Conservation (phyloP, 345 rosid species). For the Streptanthus diversifolius region DNA sequence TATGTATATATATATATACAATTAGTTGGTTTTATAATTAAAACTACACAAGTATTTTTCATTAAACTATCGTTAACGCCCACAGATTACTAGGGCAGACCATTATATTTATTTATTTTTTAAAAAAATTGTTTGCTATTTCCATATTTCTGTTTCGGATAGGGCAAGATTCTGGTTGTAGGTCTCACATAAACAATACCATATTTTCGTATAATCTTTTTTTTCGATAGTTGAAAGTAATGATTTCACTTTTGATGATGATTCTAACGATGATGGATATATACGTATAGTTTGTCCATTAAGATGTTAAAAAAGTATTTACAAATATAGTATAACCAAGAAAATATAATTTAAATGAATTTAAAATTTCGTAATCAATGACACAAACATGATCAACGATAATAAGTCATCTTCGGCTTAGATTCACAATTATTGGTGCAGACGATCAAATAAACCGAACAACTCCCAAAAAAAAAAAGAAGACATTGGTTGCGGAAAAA, state of each 20-base stretch:
- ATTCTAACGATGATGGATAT: background rate
- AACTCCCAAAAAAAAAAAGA: background rate
- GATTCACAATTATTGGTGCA: background rate
- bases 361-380: background rate
- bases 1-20: slow-evolving; percentile 8
- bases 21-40: background rate
- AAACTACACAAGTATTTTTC: background rate
- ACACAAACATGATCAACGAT: background rate
- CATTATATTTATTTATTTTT: background rate
- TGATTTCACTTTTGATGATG: background rate
- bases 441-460: background rate
- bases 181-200: background rate
- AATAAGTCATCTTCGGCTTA: background rate
- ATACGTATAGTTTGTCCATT: background rate
- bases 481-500: background rate
- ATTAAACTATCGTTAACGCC: slow-evolving; percentile 8
- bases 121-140: background rate
- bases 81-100: slow-evolving; percentile 9
- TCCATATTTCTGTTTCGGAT: background rate
- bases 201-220: background rate
- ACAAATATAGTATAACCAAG: background rate
- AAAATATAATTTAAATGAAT: background rate
- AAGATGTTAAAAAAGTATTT: background rate
- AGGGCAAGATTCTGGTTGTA: background rate
- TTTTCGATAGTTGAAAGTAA: background rate